phyloP scores from a whole-genome alignment of 2,329 filamentous ascomycete species.

The Phoma herbarum region DNA sequence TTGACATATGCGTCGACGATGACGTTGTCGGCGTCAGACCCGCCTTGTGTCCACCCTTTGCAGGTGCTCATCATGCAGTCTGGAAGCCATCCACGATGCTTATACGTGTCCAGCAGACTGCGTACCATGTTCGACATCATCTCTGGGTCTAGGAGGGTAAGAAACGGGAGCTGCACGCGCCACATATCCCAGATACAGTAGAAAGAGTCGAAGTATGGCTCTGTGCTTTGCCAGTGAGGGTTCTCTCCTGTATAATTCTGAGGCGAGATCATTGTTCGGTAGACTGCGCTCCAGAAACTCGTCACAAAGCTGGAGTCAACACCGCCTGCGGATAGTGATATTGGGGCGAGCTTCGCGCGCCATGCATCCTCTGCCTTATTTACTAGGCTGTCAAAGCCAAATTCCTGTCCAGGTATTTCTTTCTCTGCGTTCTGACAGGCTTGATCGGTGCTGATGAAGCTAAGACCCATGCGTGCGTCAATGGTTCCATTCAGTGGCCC shows the following conservation, averaged over 20 bases:
- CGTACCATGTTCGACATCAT: slow-evolving; percentile 54
- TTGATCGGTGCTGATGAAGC: neutral
- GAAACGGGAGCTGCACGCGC: slow-evolving; percentile 66
- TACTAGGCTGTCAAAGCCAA: neutral
- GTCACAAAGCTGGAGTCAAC: neutral
- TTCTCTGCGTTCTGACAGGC: neutral
- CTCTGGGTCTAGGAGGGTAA: slow-evolving; percentile 72
- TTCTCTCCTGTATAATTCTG: slow-evolving; percentile 60
- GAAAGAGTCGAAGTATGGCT: slow-evolving; percentile 61
- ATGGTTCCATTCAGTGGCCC: neutral
- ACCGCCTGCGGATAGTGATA: neutral
- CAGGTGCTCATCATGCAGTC: slow-evolving; percentile 81
- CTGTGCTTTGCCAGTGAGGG: slow-evolving; percentile 54
- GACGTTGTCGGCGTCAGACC: slow-evolving; percentile 48
- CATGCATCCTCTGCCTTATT: neutral
- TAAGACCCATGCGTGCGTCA: neutral
- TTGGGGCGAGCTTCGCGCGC: neutral
- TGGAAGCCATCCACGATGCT: slow-evolving; percentile 75
- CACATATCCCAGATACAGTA: slow-evolving; percentile 68
- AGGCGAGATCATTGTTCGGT: slow-evolving; percentile 22
- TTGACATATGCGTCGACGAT: neutral
- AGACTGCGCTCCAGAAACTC: neutral
- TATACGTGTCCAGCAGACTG: slow-evolving; percentile 74
- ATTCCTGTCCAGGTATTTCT: neutral
- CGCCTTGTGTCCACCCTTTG: slow-evolving; percentile 78